Evolutionary conservation across 129 eudicot species (phyloP).

Genomic region (Flaveria bidentis): DNA sequence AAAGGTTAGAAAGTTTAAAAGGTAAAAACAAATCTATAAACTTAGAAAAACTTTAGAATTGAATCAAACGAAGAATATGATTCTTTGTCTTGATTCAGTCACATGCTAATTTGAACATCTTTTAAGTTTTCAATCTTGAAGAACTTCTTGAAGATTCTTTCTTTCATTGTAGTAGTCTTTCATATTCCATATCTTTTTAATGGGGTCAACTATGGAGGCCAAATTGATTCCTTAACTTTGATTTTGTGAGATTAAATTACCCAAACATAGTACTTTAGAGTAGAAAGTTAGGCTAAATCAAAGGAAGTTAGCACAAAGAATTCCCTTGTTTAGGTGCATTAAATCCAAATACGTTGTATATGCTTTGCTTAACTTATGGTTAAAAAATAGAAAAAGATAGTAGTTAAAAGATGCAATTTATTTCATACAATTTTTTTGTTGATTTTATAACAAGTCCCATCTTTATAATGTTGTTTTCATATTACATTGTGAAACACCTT

Average conservation of each 20-base stretch:
- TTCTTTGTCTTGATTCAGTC: conserved; percentile 34
- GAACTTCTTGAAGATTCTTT: conserved; percentile 25
- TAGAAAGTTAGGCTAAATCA: conserved; percentile 10
- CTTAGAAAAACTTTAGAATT: background rate
- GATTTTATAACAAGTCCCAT: too few species aligned
- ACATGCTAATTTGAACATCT: conserved; percentile 30
- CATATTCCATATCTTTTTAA: conserved; percentile 1
- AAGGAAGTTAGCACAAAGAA: background rate
- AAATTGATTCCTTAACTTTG: conserved; percentile 3
- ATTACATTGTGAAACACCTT: too few species aligned
- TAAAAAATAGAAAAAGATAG: background rate
- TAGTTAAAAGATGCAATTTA: background rate
- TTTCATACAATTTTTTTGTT: background rate
- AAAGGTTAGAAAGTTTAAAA: background rate
- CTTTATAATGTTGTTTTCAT: too few species aligned
- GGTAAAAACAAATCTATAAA: background rate
- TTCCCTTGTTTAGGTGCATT: background rate
- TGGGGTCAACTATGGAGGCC: conserved; percentile 8
- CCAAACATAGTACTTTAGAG: background rate
- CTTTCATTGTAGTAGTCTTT: background rate
- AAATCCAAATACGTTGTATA: background rate
- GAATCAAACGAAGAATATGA: conserved; percentile 33
- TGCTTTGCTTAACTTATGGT: background rate
- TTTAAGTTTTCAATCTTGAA: conserved; percentile 15
- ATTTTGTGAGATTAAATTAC: background rate